phyloP scores from a whole-genome alignment of 345 rosid species.

The Populus ilicifolia region DNA sequence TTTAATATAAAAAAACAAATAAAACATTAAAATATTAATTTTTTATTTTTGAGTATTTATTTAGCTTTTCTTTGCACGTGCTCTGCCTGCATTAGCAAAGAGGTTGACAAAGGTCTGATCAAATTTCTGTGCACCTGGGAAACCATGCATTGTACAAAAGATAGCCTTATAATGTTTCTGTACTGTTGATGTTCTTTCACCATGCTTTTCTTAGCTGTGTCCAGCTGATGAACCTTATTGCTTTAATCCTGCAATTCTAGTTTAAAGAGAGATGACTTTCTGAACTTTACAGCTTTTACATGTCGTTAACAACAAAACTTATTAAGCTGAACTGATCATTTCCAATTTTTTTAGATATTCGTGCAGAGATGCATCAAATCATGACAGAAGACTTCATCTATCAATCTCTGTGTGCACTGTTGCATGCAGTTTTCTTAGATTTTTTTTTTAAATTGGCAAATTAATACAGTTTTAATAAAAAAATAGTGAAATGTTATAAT shows the following conservation, averaged over 20 bases:
- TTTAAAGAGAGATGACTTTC: not conserved
- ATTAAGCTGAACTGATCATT: not conserved
- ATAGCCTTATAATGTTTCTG: not conserved
- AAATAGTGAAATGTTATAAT: no score
- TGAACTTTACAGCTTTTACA: slow-evolving; percentile 27
- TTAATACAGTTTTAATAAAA: no score
- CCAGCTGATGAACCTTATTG: slow-evolving; percentile 1
- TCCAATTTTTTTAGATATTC: not conserved
- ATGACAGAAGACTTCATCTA: no score
- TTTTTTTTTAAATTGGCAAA: no score
- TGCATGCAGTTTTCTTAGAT: not conserved
- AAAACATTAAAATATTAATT: no score
- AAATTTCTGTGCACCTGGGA: not conserved
- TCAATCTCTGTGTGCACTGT: not conserved
- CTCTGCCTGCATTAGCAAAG: not conserved
- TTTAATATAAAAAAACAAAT: no score
- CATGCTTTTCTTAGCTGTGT: slow-evolving; percentile 19
- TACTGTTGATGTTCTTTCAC: not conserved
- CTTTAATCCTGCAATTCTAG: slow-evolving; percentile 6
- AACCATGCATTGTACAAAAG: not conserved
- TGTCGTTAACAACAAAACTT: not conserved
- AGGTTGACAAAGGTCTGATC: not conserved
- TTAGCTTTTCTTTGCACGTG: no score
- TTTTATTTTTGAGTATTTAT: no score
- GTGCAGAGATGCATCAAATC: not conserved